Evolutionary conservation across 495 filamentous ascomycete genomes (phyloP).

Genomic region (Pyronema omphalodes): DNA sequence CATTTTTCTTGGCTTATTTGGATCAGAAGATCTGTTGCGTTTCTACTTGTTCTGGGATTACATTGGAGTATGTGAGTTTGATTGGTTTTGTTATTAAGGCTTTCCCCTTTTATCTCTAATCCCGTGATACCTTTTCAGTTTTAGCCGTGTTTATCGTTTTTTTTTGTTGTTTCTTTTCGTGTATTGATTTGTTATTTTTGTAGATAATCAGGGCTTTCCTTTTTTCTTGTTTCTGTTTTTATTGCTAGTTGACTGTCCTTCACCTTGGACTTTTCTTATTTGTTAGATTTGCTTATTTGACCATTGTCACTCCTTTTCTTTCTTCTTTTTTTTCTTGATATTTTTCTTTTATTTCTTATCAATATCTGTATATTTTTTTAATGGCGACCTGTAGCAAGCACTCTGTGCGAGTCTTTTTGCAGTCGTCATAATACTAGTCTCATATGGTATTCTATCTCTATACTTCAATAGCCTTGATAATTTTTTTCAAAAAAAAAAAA

Average conservation of each 20-base stretch:
- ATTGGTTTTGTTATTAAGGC: background rate
- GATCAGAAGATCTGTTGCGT: background rate
- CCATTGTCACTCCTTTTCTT: background rate
- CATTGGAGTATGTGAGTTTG: background rate
- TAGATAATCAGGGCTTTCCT: background rate
- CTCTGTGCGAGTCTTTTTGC: background rate
- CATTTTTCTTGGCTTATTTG: background rate
- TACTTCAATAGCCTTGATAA: too few relatives aligned
- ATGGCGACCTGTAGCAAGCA: background rate
- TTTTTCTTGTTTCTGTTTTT: background rate
- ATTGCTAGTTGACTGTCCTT: background rate
- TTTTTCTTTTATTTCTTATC: background rate
- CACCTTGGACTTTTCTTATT: background rate
- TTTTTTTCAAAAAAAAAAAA: too few relatives aligned
- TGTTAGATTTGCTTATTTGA: background rate
- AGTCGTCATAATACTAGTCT: too few relatives aligned
- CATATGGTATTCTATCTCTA: too few relatives aligned
- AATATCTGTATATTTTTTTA: background rate
- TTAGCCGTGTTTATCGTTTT: too few relatives aligned
- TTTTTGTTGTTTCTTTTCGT: background rate
- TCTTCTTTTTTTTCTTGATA: background rate
- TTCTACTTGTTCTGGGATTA: background rate
- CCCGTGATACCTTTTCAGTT: background rate
- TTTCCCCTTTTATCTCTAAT: background rate
- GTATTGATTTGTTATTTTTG: background rate